Conservation (phyloP, 148 eudicot genomes). For the Agrostemma githago region DNA sequence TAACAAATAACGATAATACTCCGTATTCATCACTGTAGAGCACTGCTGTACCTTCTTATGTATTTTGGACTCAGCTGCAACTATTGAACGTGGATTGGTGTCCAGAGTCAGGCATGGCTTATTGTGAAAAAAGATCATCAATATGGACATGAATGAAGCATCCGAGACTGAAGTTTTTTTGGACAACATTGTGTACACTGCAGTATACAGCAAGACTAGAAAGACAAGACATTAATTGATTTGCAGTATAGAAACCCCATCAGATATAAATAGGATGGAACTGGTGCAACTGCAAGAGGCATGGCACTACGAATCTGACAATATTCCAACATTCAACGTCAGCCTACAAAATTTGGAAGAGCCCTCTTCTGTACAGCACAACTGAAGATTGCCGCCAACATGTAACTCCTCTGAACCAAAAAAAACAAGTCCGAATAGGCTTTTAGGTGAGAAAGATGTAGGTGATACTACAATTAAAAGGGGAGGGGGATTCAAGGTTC, state of each 20-base stretch:
- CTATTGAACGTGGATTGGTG: too few relatives aligned
- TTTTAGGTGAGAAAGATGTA: background rate
- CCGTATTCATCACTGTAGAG: too few relatives aligned
- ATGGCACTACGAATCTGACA: background rate
- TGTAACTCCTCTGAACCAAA: background rate
- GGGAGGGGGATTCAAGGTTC: background rate
- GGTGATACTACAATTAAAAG: background rate
- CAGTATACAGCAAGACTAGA: background rate
- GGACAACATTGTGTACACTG: background rate
- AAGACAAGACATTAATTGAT: background rate
- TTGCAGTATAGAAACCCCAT: background rate
- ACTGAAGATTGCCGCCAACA: background rate
- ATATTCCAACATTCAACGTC: background rate
- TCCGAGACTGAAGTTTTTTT: background rate
- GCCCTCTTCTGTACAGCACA: slow-evolving; percentile 6
- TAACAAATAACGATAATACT: too few relatives aligned
- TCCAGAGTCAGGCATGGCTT: too few relatives aligned
- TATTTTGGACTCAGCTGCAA: too few relatives aligned
- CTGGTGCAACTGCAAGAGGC: slow-evolving; percentile 3
- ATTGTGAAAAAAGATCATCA: too few relatives aligned
- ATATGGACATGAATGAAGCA: too few relatives aligned
- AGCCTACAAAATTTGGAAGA: slow-evolving; percentile 4
- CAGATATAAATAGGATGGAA: background rate
- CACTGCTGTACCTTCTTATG: too few relatives aligned
- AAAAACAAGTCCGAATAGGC: background rate